These are phyloP conservation scores for Daldinia concentrica DNA, from an alignment of 495 filamentous ascomycete genomes.

Conservation along the genomic window DNA sequence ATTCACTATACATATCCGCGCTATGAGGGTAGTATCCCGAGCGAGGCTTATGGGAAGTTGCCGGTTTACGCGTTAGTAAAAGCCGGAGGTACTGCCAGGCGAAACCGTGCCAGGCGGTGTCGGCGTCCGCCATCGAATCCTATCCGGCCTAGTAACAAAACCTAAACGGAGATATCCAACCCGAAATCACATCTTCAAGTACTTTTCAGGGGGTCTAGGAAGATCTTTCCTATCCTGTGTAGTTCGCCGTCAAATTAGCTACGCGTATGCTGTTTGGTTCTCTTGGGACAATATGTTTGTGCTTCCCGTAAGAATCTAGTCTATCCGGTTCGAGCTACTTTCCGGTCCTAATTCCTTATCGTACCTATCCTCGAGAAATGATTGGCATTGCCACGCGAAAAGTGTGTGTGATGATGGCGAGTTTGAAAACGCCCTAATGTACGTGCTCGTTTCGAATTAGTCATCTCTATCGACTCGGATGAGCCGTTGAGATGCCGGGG, in stretches of 20 bases:
- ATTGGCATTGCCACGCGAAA: slow-evolving; percentile 37
- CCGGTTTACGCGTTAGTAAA: slow-evolving; percentile 5
- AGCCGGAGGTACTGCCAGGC: neutral
- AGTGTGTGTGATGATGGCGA: slow-evolving; percentile 32
- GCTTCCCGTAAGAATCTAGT: slow-evolving; percentile 33
- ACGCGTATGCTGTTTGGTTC: slow-evolving; percentile 27
- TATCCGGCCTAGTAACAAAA: slow-evolving; percentile 10
- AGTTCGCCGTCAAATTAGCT: slow-evolving; percentile 32
- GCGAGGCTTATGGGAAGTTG: neutral
- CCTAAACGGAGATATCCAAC: neutral
- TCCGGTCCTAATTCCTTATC: slow-evolving; percentile 32
- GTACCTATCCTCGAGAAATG: slow-evolving; percentile 26
- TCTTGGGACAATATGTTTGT: slow-evolving; percentile 32
- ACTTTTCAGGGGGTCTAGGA: slow-evolving; percentile 25
- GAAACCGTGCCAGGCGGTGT: slow-evolving; percentile 13
- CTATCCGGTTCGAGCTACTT: slow-evolving; percentile 36
- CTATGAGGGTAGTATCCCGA: neutral
- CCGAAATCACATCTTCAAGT: slow-evolving; percentile 20
- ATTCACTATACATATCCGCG: neutral
- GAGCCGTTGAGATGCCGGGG: slow-evolving; percentile 40
- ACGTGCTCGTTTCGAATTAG: slow-evolving; percentile 45
- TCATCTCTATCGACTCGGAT: slow-evolving; percentile 45
- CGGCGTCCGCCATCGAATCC: slow-evolving; percentile 15
- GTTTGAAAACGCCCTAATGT: slow-evolving; percentile 43
- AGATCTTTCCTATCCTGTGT: slow-evolving; percentile 42